These are phyloP conservation scores for Betula pendula DNA, from an alignment of 306 rosid species.

Conservation along the genomic window DNA sequence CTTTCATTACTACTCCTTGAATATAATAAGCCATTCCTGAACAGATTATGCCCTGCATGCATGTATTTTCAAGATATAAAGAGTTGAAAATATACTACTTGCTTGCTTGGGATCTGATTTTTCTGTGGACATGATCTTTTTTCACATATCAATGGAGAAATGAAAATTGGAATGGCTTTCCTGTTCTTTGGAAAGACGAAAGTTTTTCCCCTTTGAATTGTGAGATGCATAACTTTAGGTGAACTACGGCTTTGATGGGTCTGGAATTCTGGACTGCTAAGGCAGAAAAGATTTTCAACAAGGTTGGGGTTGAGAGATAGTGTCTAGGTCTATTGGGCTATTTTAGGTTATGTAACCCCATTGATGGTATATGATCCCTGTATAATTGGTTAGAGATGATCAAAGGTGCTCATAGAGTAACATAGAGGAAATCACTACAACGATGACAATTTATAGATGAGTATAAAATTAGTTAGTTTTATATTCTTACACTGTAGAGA, in stretches of 20 bases:
- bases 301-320: not conserved
- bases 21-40: constrained; percentile 78
- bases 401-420: not conserved
- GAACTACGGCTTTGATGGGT: not conserved
- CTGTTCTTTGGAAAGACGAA: not conserved
- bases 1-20: constrained; percentile 82
- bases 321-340: not conserved
- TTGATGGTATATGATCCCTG: not conserved
- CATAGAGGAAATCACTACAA: not conserved
- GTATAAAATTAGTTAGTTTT: not conserved
- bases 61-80: not conserved
- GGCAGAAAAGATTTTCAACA: not conserved
- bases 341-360: not conserved
- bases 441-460: not conserved
- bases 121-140: not conserved
- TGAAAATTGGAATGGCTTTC: not conserved
- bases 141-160: not conserved
- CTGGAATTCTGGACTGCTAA: not conserved
- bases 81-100: not conserved
- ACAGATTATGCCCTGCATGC: constrained; percentile 70
- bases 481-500: constrained; percentile 50
- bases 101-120: not conserved
- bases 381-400: not conserved
- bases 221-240: not conserved
- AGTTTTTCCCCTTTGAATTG: not conserved